Percentiles rank a stretch among this genome's conserved stretches.
These are phyloP conservation scores for Plasmodium gonderi DNA, from an alignment of 169 alveolate genomes.

Conservation along the genomic window DNA sequence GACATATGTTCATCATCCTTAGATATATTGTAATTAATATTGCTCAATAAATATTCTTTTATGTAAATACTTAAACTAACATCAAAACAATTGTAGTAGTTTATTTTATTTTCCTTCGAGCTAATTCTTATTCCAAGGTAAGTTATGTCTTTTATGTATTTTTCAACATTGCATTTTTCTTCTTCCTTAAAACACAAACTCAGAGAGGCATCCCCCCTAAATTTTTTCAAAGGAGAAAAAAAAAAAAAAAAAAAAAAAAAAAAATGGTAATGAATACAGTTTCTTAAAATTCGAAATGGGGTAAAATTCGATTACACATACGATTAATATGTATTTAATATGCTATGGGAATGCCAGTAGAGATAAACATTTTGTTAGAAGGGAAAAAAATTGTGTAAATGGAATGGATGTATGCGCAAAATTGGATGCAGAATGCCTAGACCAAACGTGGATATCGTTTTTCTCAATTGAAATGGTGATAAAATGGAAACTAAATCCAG, in stretches of 20 bases:
- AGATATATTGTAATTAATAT: slow-evolving; percentile 35
- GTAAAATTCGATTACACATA: not conserved
- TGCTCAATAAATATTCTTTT: slow-evolving; percentile 3
- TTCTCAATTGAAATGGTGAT: not conserved
- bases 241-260: not conserved
- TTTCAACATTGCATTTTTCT: slow-evolving; percentile 27
- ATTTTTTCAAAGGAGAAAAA: not conserved
- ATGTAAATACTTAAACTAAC: slow-evolving; percentile 25
- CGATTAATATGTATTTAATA: not conserved
- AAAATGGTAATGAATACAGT: not conserved
- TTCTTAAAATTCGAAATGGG: not conserved
- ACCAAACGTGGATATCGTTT: not conserved
- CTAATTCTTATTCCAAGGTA: slow-evolving; percentile 53
- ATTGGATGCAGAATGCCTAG: no score
- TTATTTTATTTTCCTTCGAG: slow-evolving; percentile 56
- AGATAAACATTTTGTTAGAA: not conserved
- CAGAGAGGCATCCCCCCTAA: slow-evolving; percentile 27
- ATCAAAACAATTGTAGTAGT: slow-evolving; percentile 56
- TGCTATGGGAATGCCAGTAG: not conserved
- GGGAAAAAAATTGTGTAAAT: no score
- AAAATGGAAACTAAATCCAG: not conserved
- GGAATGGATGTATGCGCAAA: no score
- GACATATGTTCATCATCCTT: slow-evolving; percentile 37
- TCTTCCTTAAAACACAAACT: slow-evolving; percentile 54
- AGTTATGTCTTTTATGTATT: slow-evolving; percentile 35